Evolutionary conservation across 1,139 yeast species (phyloP).

Genomic region (Hansenula lynferdii): DNA sequence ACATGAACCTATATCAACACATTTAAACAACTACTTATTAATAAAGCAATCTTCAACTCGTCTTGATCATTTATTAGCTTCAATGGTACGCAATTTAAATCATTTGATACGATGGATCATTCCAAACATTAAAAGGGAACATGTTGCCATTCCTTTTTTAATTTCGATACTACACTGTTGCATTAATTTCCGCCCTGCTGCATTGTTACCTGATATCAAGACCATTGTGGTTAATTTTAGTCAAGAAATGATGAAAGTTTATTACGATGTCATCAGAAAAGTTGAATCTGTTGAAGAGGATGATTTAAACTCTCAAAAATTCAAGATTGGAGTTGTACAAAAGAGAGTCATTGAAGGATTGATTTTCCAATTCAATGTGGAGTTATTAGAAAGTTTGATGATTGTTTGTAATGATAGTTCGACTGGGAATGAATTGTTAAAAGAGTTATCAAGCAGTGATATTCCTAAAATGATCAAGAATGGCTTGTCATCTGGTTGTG

Average conservation of each 20-base stretch:
- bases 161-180: slow-evolving; percentile 16
- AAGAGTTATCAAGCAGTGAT: no score
- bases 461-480: slow-evolving; percentile 16
- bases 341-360: slow-evolving; percentile 11
- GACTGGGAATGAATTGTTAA: no score
- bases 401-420: slow-evolving; percentile 5
- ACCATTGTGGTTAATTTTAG: slow-evolving; percentile 1
- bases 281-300: slow-evolving; percentile 12
- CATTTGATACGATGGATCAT: slow-evolving; percentile 2
- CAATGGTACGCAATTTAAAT: slow-evolving; percentile 4
- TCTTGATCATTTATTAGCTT: slow-evolving; percentile 14
- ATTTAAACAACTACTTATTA: slow-evolving; percentile 9
- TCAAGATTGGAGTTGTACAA: slow-evolving; percentile 17
- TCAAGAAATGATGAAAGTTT: not conserved
- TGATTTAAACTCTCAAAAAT: slow-evolving; percentile 13
- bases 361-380: slow-evolving; percentile 7
- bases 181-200: slow-evolving; percentile 18
- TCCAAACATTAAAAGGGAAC: slow-evolving; percentile 2
- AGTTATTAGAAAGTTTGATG: not conserved
- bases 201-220: slow-evolving; percentile 10
- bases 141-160: slow-evolving; percentile 19
- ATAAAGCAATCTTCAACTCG: slow-evolving; percentile 8
- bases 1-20: slow-evolving; percentile 26
- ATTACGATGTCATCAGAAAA: slow-evolving; percentile 10
- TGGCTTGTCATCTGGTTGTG: slow-evolving; percentile 18